These are phyloP conservation scores for Artemisia argyi DNA, from an alignment of 129 eudicot genomes.

Conservation along the genomic window DNA sequence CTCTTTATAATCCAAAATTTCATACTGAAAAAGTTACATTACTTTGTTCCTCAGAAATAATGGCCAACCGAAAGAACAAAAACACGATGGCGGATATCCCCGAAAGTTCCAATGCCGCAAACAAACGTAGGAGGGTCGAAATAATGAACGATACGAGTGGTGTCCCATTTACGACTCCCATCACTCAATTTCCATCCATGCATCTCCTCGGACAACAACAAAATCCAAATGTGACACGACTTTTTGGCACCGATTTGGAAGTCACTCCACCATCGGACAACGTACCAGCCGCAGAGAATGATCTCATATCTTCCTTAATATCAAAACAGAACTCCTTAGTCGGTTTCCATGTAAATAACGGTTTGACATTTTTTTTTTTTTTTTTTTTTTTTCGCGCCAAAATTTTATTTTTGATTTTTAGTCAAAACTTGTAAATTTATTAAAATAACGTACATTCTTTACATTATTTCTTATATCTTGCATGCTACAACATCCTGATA, in stretches of 20 bases:
- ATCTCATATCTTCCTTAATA: neutral
- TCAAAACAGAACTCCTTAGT: neutral
- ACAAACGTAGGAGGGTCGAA: constrained; percentile 26
- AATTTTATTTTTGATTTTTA: no score
- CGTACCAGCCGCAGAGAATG: neutral
- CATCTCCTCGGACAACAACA: constrained; percentile 5
- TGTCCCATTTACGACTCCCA: constrained; percentile 20
- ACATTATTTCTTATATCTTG: no score
- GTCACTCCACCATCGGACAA: neutral
- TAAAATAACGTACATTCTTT: no score
- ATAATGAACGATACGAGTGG: constrained; percentile 9
- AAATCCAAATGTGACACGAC: neutral
- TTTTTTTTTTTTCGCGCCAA: no score
- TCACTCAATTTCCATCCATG: constrained; percentile 29
- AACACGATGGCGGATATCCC: constrained; percentile 15
- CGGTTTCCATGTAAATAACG: no score
- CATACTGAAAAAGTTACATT: neutral
- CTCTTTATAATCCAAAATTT: neutral
- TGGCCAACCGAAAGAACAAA: constrained; percentile 28
- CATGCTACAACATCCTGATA: no score
- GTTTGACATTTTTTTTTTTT: no score
- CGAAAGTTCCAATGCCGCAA: constrained; percentile 21
- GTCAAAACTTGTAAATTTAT: no score
- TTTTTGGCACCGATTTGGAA: neutral
- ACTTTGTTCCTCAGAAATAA: neutral